A percentile compares a stretch with the other conserved stretches of the same genome.
Conservation (phyloP, 768 basidiomycete species). For the Cantharellus anzutake region DNA sequence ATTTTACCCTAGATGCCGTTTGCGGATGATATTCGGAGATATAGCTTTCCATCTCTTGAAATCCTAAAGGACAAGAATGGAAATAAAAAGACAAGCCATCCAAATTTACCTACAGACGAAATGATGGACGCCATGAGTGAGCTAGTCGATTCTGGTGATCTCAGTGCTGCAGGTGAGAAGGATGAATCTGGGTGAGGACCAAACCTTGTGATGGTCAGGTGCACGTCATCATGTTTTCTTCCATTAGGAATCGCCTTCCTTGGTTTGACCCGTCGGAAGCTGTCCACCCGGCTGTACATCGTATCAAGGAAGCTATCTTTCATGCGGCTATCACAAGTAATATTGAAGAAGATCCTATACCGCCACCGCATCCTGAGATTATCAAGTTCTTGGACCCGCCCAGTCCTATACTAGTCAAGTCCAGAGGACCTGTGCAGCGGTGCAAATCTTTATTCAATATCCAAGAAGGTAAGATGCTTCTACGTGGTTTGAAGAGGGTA, state of each 20-base stretch:
- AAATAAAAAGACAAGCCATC: slow-evolving; percentile 51
- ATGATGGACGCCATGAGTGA: slow-evolving; percentile 69
- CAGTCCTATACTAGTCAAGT: slow-evolving; percentile 39
- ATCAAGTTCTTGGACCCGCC: slow-evolving; percentile 74
- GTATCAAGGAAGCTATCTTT: slow-evolving; percentile 83
- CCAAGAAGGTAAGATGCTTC: slow-evolving; percentile 31
- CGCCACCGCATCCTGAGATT: slow-evolving; percentile 72
- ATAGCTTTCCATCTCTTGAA: slow-evolving; percentile 67
- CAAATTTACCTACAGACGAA: slow-evolving; percentile 60
- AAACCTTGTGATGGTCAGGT: not conserved
- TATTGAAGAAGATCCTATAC: slow-evolving; percentile 51
- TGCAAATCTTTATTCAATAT: slow-evolving; percentile 50
- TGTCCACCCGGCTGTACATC: slow-evolving; percentile 80
- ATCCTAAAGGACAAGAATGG: slow-evolving; percentile 58
- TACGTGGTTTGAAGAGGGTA: too few species aligned
- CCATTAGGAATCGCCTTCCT: slow-evolving; percentile 31
- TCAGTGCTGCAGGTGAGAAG: slow-evolving; percentile 56
- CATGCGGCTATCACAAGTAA: slow-evolving; percentile 68
- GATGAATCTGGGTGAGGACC: slow-evolving; percentile 49
- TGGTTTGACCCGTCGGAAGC: slow-evolving; percentile 70
- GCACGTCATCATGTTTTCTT: not conserved
- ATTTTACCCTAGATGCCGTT: slow-evolving; percentile 57
- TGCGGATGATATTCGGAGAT: slow-evolving; percentile 81
- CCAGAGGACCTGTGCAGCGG: slow-evolving; percentile 34
- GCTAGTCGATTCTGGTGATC: slow-evolving; percentile 78